Conservation (phyloP, 2,329 filamentous ascomycete species). For the Ophiostoma himal-ulmi region DNA sequence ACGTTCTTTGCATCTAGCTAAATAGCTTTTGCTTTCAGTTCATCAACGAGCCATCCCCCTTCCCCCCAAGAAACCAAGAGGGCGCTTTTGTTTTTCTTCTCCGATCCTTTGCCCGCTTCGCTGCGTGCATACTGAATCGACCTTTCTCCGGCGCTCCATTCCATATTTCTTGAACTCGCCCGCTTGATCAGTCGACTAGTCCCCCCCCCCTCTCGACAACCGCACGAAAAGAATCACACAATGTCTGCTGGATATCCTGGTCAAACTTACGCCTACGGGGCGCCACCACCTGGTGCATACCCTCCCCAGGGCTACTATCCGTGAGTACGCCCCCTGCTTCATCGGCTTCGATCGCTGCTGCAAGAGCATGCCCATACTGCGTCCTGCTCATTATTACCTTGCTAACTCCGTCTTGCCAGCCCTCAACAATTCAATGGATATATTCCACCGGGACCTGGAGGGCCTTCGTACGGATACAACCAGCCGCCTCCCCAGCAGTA, state of each 20-base stretch:
- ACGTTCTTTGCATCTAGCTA: neutral
- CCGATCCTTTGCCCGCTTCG: slow-evolving; percentile 10
- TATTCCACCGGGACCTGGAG: slow-evolving; percentile 17
- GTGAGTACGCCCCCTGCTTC: slow-evolving; percentile 9
- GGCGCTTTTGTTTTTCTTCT: slow-evolving; percentile 12
- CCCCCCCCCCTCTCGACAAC: neutral
- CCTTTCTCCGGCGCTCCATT: neutral
- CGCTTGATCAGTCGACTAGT: neutral
- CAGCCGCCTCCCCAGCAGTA: slow-evolving; percentile 21
- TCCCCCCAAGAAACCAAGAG: slow-evolving; percentile 2
- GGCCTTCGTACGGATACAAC: slow-evolving; percentile 19
- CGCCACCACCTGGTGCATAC: slow-evolving; percentile 21
- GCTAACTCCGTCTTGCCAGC: slow-evolving; percentile 18
- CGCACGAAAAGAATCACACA: neutral
- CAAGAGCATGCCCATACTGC: too few species aligned
- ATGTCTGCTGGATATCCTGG: slow-evolving; percentile 7
- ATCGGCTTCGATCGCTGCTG: too few species aligned
- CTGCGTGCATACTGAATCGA: neutral
- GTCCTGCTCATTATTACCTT: neutral
- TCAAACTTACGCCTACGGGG: slow-evolving; percentile 19
- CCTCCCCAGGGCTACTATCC: slow-evolving; percentile 22
- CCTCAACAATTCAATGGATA: slow-evolving; percentile 23
- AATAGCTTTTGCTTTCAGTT: neutral
- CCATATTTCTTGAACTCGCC: neutral
- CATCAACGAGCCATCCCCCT: neutral